Percentiles rank a stretch among this genome's conserved stretches.
Conservation (phyloP, 192 early-diverging fungal species). For the Backusella luteola region DNA sequence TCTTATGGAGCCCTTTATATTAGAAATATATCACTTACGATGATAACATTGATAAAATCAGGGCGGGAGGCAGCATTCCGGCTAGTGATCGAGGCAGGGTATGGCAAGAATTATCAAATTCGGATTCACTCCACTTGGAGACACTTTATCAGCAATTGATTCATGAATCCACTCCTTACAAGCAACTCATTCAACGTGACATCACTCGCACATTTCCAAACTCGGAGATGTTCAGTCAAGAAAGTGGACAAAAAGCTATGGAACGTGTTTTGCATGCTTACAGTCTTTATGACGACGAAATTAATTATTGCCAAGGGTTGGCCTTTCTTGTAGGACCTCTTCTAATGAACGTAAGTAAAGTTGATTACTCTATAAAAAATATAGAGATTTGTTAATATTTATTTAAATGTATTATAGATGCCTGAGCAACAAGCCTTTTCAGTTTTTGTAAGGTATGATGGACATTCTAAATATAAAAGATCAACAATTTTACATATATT, state of each 20-base stretch:
- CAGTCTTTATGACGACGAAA: constrained; percentile 86
- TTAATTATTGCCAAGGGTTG: constrained; percentile 97
- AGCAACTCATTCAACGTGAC: constrained; percentile 91
- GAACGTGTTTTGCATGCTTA: constrained; percentile 93
- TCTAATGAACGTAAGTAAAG: constrained; percentile 74
- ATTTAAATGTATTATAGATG: constrained; percentile 59
- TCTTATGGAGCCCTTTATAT: background rate
- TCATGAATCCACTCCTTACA: constrained; percentile 70
- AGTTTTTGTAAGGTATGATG: constrained; percentile 67
- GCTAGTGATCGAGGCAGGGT: constrained; percentile 76
- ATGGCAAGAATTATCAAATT: constrained; percentile 87
- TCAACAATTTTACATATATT: background rate
- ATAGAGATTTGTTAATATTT: background rate
- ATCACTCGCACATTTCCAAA: constrained; percentile 89
- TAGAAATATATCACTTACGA: background rate
- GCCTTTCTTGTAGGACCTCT: constrained; percentile 91
- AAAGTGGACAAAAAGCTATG: constrained; percentile 81
- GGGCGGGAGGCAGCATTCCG: constrained; percentile 66
- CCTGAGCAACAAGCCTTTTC: constrained; percentile 91
- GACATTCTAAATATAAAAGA: background rate
- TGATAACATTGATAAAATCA: constrained; percentile 53
- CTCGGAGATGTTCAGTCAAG: constrained; percentile 78
- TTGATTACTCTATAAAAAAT: background rate
- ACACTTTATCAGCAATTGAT: constrained; percentile 78
- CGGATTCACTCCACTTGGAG: constrained; percentile 77